Base-by-base conservation (phyloP, 2,329 filamentous ascomycete species). In the Chaetothyriales sp. region DNA sequence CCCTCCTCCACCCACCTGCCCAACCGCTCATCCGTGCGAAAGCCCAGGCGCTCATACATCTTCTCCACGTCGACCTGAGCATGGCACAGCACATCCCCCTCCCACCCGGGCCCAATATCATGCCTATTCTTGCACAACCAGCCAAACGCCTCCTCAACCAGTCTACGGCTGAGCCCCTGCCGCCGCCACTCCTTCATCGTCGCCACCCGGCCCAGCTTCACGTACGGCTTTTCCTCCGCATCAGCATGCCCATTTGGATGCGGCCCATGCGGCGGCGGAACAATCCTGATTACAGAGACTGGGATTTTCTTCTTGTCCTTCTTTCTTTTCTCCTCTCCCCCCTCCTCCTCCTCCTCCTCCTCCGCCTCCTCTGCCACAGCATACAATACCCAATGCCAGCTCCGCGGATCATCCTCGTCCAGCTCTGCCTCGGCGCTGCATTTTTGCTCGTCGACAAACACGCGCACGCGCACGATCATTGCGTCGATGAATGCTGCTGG, bases 321-420 rank as follows among this genome's bases (percentile, higher is more conserved):
- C 5, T 15, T 15, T 15, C 2, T 39, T 10, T 15, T 15, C 3
- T 39, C 62, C 60, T 19, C 48, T 32, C 25, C 43, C 18, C 18
- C 9, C 48, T 44, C 32, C 4, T 78, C 47, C 87, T 78, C 20
- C 66, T 68, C 56, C 74, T 50, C 65, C 68, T 59, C 45, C 51
- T 48, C 47, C 45, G 63, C 71, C 74, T 55, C 64, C 52, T 63
- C 65, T 51, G 83, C 73, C 15, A 75, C 80, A 46, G 79, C 79
- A 66, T 94, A 95, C n/a, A 82, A 73, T 26, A 95, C 82, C 84
- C 86, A 95, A 66, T 95, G 88, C 68, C 82, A 90, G 58, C 80
- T 82, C 36, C 85, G 77, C 1, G 75, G 58, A 65, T 96, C 90
- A 63, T 95, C 87, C 1, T 74, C 69, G 69, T 95, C 90, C 57